These are phyloP conservation scores for Candida jianshihensis DNA, from an alignment of 805 yeast genomes.

Conservation along the genomic window DNA sequence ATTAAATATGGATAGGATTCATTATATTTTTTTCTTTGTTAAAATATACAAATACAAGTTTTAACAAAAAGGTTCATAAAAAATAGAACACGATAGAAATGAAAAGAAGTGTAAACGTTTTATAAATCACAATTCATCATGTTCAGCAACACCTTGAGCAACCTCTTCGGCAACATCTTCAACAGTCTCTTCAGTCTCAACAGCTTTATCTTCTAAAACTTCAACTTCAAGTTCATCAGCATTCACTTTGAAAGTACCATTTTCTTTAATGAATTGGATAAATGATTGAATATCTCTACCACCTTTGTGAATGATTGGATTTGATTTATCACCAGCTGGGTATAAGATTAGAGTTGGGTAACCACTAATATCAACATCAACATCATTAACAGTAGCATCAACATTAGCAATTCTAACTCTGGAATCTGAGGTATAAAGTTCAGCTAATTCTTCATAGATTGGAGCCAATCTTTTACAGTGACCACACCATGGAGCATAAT, in stretches of 20 bases:
- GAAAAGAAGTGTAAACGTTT: neutral
- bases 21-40: neutral
- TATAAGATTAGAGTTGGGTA: slow-evolving; percentile 89
- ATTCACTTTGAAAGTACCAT: slow-evolving; percentile 60
- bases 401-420: slow-evolving; percentile 75
- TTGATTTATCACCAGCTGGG: slow-evolving; percentile 75
- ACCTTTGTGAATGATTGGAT: slow-evolving; percentile 61
- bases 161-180: slow-evolving; percentile 6
- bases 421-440: slow-evolving; percentile 46
- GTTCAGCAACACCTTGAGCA: slow-evolving; percentile 6
- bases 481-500: slow-evolving; percentile 98
- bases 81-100: neutral
- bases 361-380: slow-evolving; percentile 73
- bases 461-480: slow-evolving; percentile 93
- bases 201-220: slow-evolving; percentile 13
- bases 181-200: slow-evolving; percentile 10
- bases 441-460: slow-evolving; percentile 80
- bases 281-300: slow-evolving; percentile 69
- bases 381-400: slow-evolving; percentile 88
- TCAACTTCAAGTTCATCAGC: slow-evolving; percentile 33
- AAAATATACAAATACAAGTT: neutral
- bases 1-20: no score
- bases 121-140: slow-evolving; percentile 8
- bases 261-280: slow-evolving; percentile 61
- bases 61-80: neutral